Evolutionary conservation across 1,284 basidiomycete genomes (phyloP).

Genomic region (Ustilago trichophora): DNA sequence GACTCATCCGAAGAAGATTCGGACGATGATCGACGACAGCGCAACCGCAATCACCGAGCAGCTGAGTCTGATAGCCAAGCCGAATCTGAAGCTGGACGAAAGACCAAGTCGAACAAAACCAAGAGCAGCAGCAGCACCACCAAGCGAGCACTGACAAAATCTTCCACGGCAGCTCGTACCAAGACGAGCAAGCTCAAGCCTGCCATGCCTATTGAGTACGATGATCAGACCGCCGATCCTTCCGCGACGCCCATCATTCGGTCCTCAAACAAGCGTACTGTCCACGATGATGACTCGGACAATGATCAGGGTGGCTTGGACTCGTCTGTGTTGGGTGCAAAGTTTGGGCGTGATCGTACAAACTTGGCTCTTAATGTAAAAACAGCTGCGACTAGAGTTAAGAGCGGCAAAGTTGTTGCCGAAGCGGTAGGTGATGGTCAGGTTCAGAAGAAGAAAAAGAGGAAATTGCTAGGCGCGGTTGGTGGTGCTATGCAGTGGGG

Average conservation of each 20-base stretch:
- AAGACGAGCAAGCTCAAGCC: constrained; percentile 14
- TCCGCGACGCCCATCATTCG: constrained; percentile 46
- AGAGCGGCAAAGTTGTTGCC: too few species aligned
- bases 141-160: too few species aligned
- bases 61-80: constrained; percentile 4
- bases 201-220: constrained; percentile 27
- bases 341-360: constrained; percentile 39
- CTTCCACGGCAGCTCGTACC: background rate
- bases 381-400: background rate
- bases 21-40: constrained; percentile 1
- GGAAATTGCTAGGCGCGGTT: constrained; percentile 28
- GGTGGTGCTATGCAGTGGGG: constrained; percentile 32
- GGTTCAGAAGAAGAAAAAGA: constrained; percentile 43
- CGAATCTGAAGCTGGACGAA: constrained; percentile 11
- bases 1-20: constrained; percentile 37
- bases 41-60: background rate
- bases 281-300: constrained; percentile 4
- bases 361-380: constrained; percentile 15
- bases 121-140: constrained; percentile 1
- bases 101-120: constrained; percentile 7
- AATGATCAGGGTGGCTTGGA: constrained; percentile 13
- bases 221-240: constrained; percentile 37
- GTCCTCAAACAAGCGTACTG: constrained; percentile 18
- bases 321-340: constrained; percentile 18
- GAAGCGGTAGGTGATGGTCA: constrained; percentile 7